Base-by-base conservation (phyloP, 805 yeast genomes). In the Candida hungchunana region DNA sequence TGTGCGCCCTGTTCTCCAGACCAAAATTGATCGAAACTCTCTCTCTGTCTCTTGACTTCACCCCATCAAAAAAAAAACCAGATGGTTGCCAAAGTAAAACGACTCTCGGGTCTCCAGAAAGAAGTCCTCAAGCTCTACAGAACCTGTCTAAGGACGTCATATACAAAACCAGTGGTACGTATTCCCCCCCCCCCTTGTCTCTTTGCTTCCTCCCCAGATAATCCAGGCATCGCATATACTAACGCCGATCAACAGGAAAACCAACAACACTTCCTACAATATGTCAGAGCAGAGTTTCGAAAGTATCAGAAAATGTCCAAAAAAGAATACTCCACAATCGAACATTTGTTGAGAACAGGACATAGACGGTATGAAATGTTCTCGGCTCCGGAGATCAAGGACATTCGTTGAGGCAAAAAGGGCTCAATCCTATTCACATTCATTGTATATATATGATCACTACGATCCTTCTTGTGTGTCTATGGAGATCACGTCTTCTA, bases 301-400 rank as follows among this genome's bases (percentile, higher is more conserved):
- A 76, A 77, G 47, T 66, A 78, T 55, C 62, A 66, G 32, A 48
- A 56, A 20, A 60, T 89, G 9, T 76, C 82, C 24, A 79, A 82
- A 56, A 81, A 84, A 48, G 95, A 86, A 46, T 89, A 89, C 56
- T 69, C 81, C 29, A 82, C 95, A 1, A 77, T 89, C 29, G 97
- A 89, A 56, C 88, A 89, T 59, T 66, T 90, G 25, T 59, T 89
- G 26, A 67, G 97, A 40, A 69, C 73, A 4, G 97, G 97, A 4
- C 67, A 73, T 43, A 77, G 79, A 52, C 67, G 82, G 50, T 66
- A 72, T 32, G 94, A 87, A 43, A 74, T 79, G 75, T 83, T 79
- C 47, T 74, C 81, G 47, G 73, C 77, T 44, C 77, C 84, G 1
- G 77, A 73, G 34, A 78, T 89, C 22, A 82, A 80, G 43, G 83